These are phyloP conservation scores for Claviceps sorghi DNA, from an alignment of 2,329 filamentous ascomycete genomes.

Conservation along the genomic window DNA sequence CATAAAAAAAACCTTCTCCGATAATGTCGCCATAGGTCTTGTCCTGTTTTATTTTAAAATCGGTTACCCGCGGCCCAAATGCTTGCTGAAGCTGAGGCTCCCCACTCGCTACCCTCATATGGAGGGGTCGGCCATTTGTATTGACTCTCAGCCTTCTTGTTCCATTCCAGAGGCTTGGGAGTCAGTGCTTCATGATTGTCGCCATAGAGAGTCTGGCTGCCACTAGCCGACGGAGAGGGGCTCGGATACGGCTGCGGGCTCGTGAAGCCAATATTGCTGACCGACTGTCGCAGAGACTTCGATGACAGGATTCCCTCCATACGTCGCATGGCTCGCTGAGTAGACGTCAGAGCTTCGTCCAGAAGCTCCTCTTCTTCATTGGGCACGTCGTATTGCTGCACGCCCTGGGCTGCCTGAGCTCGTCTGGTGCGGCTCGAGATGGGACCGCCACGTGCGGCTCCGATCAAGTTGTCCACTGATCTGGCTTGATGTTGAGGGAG, in stretches of 20 bases:
- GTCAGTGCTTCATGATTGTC: constrained; percentile 46
- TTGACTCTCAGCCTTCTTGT: constrained; percentile 37
- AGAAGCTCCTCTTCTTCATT: constrained; percentile 94
- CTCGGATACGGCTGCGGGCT: constrained; percentile 43
- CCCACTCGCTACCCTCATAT: constrained; percentile 90
- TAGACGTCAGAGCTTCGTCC: constrained; percentile 72
- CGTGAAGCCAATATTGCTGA: constrained; percentile 45
- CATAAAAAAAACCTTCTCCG: background rate
- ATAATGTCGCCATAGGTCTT: background rate
- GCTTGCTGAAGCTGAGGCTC: constrained; percentile 63
- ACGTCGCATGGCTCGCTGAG: constrained; percentile 58
- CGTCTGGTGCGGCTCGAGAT: constrained; percentile 69
- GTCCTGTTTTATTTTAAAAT: constrained; percentile 29
- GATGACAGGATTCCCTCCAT: constrained; percentile 38
- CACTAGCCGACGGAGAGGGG: constrained; percentile 66
- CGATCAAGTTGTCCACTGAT: constrained; percentile 48
- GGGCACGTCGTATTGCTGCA: constrained; percentile 80
- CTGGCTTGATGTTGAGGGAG: constrained; percentile 47
- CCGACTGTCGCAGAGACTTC: constrained; percentile 42
- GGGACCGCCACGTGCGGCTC: constrained; percentile 43
- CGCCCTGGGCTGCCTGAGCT: constrained; percentile 57
- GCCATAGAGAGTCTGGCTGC: constrained; percentile 62
- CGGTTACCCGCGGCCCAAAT: constrained; percentile 60
- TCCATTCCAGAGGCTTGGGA: constrained; percentile 57
- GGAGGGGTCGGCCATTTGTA: constrained; percentile 90